Conservation (phyloP, 495 filamentous ascomycete species). For the Venustampulla echinocandica region DNA sequence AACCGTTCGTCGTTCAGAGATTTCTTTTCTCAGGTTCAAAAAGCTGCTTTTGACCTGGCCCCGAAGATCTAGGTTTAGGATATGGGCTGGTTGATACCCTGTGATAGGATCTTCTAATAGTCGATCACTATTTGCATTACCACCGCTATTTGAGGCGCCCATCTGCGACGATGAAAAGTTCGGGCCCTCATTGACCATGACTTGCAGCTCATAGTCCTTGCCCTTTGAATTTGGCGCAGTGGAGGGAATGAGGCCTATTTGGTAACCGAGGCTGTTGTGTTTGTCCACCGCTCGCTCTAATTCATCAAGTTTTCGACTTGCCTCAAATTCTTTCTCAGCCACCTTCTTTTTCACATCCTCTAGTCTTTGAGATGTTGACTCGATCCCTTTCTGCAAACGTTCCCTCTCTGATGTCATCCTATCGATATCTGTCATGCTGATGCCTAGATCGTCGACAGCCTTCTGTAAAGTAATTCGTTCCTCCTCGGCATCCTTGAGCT, state of each 20-base stretch:
- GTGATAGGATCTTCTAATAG: conserved; percentile 70
- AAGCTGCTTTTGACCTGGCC: conserved; percentile 73
- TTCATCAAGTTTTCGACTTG: conserved; percentile 75
- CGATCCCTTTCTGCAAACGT: conserved; percentile 75
- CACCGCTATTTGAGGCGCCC: conserved; percentile 36
- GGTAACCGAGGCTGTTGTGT: conserved; percentile 90
- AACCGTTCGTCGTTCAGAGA: conserved; percentile 72
- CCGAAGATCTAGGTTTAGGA: conserved; percentile 79
- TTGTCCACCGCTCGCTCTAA: conserved; percentile 76
- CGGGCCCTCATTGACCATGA: conserved; percentile 57
- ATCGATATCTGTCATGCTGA: conserved; percentile 95
- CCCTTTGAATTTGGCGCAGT: conserved; percentile 80
- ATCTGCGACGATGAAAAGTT: conserved; percentile 71
- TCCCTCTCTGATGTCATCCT: conserved; percentile 95
- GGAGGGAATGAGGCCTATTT: conserved; percentile 79
- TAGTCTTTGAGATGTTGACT: conserved; percentile 60
- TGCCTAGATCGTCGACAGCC: conserved; percentile 81
- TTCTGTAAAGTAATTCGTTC: conserved; percentile 73
- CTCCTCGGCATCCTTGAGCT: conserved; percentile 70
- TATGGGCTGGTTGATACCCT: conserved; percentile 81
- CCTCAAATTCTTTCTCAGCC: conserved; percentile 74
- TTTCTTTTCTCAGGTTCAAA: conserved; percentile 69
- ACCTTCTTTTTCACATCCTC: conserved; percentile 77
- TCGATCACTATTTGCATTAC: conserved; percentile 43
- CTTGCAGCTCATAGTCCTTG: conserved; percentile 68